phyloP scores from a whole-genome alignment of 75 land plant genomes.

The Sequoiadendron giganteum region DNA sequence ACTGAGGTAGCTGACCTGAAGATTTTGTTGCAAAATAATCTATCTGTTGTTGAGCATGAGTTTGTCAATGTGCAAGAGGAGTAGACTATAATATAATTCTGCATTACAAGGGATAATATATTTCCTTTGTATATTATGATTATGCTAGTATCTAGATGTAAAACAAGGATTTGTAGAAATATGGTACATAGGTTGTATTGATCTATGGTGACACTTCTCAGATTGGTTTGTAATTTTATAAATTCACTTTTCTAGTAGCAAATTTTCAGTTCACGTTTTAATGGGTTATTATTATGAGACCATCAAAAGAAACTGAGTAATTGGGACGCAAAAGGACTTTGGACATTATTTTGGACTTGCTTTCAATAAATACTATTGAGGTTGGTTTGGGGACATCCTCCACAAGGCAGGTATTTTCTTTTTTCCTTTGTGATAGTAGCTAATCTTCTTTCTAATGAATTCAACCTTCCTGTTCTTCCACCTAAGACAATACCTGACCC shows the following conservation, averaged over 20 bases:
- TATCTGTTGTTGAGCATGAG: constrained; percentile 78
- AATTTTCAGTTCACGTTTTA: neutral
- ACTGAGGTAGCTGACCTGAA: constrained; percentile 56
- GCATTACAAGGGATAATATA: constrained; percentile 1
- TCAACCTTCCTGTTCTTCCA: no score
- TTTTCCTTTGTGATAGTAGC: constrained; percentile 19
- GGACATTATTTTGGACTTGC: neutral
- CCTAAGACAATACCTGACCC: no score
- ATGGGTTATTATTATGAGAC: neutral
- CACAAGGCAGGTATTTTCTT: neutral
- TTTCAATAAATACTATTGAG: neutral
- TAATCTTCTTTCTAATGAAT: no score
- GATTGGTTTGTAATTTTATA: neutral
- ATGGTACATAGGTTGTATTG: neutral
- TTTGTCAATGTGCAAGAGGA: constrained; percentile 65
- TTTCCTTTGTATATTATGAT: neutral
- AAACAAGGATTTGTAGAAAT: neutral
- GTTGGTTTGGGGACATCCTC: neutral
- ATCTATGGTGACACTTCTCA: no score
- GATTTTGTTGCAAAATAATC: constrained; percentile 67
- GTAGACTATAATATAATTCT: constrained; percentile 11
- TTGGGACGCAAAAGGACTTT: neutral
- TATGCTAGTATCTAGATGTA: neutral
- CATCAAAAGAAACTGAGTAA: neutral
- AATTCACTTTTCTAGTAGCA: neutral